A percentile compares a stretch with the other conserved stretches of the same genome.
Evolutionary conservation across 2,329 filamentous ascomycete genomes (phyloP).

Genomic region (Ceratocystis papillata): DNA sequence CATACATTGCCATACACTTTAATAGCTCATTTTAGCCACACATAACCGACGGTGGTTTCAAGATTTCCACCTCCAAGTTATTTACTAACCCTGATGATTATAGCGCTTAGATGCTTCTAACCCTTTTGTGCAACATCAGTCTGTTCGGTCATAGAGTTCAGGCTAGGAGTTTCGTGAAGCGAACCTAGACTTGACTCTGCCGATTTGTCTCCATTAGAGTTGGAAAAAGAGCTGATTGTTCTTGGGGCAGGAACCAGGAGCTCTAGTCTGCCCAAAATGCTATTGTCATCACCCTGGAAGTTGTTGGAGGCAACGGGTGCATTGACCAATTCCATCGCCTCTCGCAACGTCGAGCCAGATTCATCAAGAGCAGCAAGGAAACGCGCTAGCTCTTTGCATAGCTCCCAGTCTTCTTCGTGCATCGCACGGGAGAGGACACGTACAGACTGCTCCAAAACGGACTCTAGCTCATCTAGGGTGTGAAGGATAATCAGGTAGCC

Average conservation of each 20-base stretch:
- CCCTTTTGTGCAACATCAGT: slow-evolving; percentile 16
- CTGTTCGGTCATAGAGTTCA: slow-evolving; percentile 16
- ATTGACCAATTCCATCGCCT: slow-evolving; percentile 56
- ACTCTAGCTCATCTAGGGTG: slow-evolving; percentile 59
- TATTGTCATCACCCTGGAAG: slow-evolving; percentile 31
- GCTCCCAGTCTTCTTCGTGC: slow-evolving; percentile 79
- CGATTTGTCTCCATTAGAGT: slow-evolving; percentile 26
- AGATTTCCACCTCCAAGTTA: too few species aligned
- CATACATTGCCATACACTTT: too few species aligned
- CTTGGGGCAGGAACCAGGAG: slow-evolving; percentile 17
- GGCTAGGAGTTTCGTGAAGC: slow-evolving; percentile 14
- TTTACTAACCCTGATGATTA: slow-evolving; percentile 5
- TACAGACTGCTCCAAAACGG: slow-evolving; percentile 66
- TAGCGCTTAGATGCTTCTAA: not conserved
- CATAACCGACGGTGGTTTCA: too few species aligned
- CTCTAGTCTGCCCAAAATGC: slow-evolving; percentile 18
- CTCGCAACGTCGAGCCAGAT: slow-evolving; percentile 65
- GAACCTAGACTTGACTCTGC: slow-evolving; percentile 29
- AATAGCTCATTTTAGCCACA: too few species aligned
- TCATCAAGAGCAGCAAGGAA: slow-evolving; percentile 90
- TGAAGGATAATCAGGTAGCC: slow-evolving; percentile 94
- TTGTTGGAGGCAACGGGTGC: slow-evolving; percentile 28
- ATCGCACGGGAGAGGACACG: slow-evolving; percentile 72
- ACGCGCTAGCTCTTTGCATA: slow-evolving; percentile 89
- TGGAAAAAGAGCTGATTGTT: slow-evolving; percentile 13